Conservation (phyloP, 169 alveolate species). For the Condylostoma magnum region DNA sequence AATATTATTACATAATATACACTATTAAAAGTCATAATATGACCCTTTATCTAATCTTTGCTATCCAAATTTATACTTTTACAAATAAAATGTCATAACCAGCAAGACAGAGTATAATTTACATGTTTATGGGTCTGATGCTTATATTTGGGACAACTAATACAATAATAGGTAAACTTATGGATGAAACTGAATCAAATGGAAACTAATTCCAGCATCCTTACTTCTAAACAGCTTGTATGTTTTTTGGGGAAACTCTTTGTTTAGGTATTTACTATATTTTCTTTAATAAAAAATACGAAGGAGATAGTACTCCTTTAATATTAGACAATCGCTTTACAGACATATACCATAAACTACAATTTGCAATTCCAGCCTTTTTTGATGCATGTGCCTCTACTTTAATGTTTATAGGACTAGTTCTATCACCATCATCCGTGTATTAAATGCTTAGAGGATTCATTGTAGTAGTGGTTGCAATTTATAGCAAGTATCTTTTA, state of each 20-base stretch:
- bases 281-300: not conserved
- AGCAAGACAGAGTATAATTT: slow-evolving; percentile 2
- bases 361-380: slow-evolving; percentile 59
- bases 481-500: slow-evolving; percentile 46
- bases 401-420: slow-evolving; percentile 60
- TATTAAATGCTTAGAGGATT: slow-evolving; percentile 66
- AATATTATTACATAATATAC: too few species aligned
- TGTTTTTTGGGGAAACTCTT: slow-evolving; percentile 36
- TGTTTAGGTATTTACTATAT: not conserved
- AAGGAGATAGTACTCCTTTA: not conserved
- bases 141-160: slow-evolving; percentile 38
- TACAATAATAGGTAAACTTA: slow-evolving; percentile 20
- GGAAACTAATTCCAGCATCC: slow-evolving; percentile 39
- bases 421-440: slow-evolving; percentile 54
- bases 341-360: not conserved
- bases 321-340: not conserved
- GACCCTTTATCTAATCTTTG: too few species aligned
- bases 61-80: too few species aligned
- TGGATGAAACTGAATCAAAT: slow-evolving; percentile 4
- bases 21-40: too few species aligned
- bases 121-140: slow-evolving; percentile 41
- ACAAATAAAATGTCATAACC: too few species aligned
- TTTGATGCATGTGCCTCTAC: slow-evolving; percentile 66
- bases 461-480: slow-evolving; percentile 60
- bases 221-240: slow-evolving; percentile 27